Conservation (phyloP, 441 rosid genomes). For the Gossypium laxum region DNA sequence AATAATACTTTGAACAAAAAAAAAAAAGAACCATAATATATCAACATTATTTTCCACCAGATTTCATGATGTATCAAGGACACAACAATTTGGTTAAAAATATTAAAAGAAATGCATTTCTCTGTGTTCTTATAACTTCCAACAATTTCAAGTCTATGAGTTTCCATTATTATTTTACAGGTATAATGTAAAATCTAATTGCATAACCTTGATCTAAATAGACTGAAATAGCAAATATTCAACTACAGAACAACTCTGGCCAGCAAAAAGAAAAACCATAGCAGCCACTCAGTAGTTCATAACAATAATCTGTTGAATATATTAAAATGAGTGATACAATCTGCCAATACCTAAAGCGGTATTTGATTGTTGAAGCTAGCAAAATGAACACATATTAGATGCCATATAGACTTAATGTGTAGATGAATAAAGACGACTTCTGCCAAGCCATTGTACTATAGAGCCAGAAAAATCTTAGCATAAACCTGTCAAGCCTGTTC, state of each 20-base stretch:
- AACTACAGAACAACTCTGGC: background rate
- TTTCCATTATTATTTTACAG: constrained; percentile 2
- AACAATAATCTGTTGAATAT: background rate
- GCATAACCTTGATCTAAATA: background rate
- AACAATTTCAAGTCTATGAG: background rate
- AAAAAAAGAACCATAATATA: background rate
- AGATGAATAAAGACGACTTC: background rate
- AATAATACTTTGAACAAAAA: background rate
- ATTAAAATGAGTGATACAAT: background rate
- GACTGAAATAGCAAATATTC: background rate
- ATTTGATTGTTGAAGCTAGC: background rate
- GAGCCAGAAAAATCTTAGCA: background rate
- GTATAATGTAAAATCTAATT: background rate
- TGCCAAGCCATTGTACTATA: background rate
- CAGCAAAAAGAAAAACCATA: background rate
- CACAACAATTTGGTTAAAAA: background rate
- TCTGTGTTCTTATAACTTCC: background rate
- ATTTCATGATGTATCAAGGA: background rate
- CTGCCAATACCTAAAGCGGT: background rate
- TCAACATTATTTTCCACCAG: background rate
- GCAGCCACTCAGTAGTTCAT: background rate
- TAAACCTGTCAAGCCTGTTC: constrained; percentile 7
- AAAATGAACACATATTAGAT: background rate
- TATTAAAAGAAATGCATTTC: background rate
- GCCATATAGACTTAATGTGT: background rate